phyloP scores from a whole-genome alignment of 495 filamentous ascomycete genomes.

The Lophiotrema nucula region DNA sequence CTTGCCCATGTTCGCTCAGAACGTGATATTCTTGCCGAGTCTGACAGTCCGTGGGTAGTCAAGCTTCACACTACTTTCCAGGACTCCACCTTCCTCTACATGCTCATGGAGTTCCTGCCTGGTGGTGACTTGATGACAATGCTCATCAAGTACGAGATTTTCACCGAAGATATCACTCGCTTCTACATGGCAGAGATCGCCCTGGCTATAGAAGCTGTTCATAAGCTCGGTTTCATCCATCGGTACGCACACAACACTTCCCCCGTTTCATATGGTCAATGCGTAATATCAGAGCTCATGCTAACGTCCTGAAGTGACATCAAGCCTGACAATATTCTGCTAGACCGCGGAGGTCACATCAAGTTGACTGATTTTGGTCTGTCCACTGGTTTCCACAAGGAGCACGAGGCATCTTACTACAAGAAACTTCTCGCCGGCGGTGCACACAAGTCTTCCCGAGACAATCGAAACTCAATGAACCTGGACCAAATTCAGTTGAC shows the following conservation, averaged over 20 bases:
- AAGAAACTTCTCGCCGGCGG: slow-evolving; percentile 74
- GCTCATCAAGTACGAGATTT: slow-evolving; percentile 99
- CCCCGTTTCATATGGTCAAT: background rate
- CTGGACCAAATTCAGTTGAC: slow-evolving; percentile 98
- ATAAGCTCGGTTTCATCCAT: slow-evolving; percentile 97
- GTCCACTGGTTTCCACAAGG: slow-evolving; percentile 95
- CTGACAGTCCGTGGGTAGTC: slow-evolving; percentile 98
- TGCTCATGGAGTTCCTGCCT: slow-evolving; percentile 98
- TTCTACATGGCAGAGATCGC: slow-evolving; percentile 99
- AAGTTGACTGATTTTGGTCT: slow-evolving; percentile 98
- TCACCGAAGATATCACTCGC: slow-evolving; percentile 95
- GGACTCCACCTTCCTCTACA: slow-evolving; percentile 90
- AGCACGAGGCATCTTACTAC: slow-evolving; percentile 97
- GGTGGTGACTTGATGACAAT: slow-evolving; percentile 99
- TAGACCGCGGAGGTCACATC: slow-evolving; percentile 92
- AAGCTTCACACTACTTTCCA: slow-evolving; percentile 98
- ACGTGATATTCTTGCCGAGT: slow-evolving; percentile 95
- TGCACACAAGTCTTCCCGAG: slow-evolving; percentile 67
- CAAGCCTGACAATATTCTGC: slow-evolving; percentile 97
- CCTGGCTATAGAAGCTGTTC: slow-evolving; percentile 94
- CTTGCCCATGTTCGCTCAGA: slow-evolving; percentile 97
- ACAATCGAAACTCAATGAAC: slow-evolving; percentile 86
- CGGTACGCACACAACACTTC: slow-evolving; percentile 58
- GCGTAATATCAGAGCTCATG: background rate
- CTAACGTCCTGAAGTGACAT: slow-evolving; percentile 68